Evolutionary conservation across 495 filamentous ascomycete species (phyloP), one percentile per base, ranked within the genome.

Genomic region (Tuber calosporum): DNA sequence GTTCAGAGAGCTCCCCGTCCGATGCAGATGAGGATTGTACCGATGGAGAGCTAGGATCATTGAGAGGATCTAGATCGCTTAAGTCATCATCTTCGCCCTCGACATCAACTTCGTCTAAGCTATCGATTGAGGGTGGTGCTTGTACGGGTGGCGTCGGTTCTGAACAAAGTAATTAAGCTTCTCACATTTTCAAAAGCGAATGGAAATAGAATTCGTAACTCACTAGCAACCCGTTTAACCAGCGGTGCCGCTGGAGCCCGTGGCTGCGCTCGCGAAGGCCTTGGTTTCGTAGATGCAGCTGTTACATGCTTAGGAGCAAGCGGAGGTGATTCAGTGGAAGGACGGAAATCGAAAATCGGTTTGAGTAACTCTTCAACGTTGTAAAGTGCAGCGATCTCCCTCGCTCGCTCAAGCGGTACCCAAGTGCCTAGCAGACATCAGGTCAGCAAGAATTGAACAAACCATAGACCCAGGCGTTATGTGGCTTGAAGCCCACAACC

Each of bases 301-400:
- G 92, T 91, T 15, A 90, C 86, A 84, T 98, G 95, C 82, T 97
- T 94, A 17, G 95, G 95, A 0, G 95, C 95, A 39, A 93, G 93
- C 37, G 95, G 95, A 34, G 95, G 95, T 79, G 92, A 97, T 75
- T 90, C 87, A 77, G 91, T 90, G 43, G 93, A 93, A 11, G 93
- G 89, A 8, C 90, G 87, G 78, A 89, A 98, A 82, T 97, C 92
- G 83, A 99, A 95, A 75, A 99, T 95, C 43, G 92, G 88, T 48
- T 86, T 86, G 43, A 99, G 84, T 74, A 92, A 91, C 15, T 93
- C 89, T 67, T 93, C 88, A 69, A 97, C 87, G 71, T 90, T 90
- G 82, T 97, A 96, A 72, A 93, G 90, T 70, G 90, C 87, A 37
- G 95, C 95, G 9, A 99, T 90, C 78, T 86, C 83, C 73, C 91